Base-by-base conservation (phyloP, 2,329 filamentous ascomycete species). In the Calonectria ilicicola region DNA sequence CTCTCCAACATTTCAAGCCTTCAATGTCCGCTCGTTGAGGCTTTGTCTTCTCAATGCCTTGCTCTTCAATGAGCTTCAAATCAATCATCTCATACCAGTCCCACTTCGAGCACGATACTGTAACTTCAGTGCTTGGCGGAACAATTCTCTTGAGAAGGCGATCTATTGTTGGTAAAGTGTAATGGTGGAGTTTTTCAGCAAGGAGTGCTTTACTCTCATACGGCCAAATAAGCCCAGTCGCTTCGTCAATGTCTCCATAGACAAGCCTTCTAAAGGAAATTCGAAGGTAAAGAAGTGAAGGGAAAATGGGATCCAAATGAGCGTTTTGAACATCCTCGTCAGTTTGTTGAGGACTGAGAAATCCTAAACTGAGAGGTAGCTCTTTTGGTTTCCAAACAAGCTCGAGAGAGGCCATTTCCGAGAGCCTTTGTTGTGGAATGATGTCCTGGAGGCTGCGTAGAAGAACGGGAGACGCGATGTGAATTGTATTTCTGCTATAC, bases 401-500 rank as follows among this genome's bases (percentile, higher is more conserved):
- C 49, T 78, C 76, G 1, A 77, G 65, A 1, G 74, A 76, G 1
- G 63, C 60, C n/a, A 78, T 68, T 7, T 64, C 58, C n/a, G 71
- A 69, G 5, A 78, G 49, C 12, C 70, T 51, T 27, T 74, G 69
- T 6, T 44, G 26, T 1, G 72, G 69, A 8, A 77, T 60, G 10
- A 77, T 65, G 32, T 70, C 65, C 21, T 75, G 70, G 19, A 78
- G 67, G 56, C 70, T 67, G 53, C 72, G 65, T 7, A 75, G 73
- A 15, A 77, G 70, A 14, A 71, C 62, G 2, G 74, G 69, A 12
- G 75, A 72, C 2, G 47, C 51, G 19, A 83, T 76, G 69, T 78
- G 75, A 21, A 82, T 76, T 7, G 73, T 75, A 69, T 82, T 83
- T 12, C 80, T 78, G 27, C 72, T 29, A 62, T 81, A 82, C 9